Percentiles rank a stretch among this genome's conserved stretches.
These are phyloP conservation scores for Sedum album DNA, from an alignment of 164 flowering plant species.

Conservation along the genomic window DNA sequence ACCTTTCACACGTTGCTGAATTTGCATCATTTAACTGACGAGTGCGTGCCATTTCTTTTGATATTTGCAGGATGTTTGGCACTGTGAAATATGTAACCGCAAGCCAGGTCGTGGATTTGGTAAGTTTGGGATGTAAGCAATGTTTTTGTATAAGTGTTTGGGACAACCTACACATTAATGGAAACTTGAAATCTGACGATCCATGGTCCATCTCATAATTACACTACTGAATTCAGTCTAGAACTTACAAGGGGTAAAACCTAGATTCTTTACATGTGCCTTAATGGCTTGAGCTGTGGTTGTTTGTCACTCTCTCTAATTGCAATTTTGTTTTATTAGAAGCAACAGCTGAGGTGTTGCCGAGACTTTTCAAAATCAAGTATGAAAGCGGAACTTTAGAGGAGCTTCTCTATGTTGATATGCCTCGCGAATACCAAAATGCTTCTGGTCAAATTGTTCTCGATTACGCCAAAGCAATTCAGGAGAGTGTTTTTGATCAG, in stretches of 20 bases:
- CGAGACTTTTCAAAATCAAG: conserved; percentile 94
- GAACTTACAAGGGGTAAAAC: background rate
- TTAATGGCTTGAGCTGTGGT: background rate
- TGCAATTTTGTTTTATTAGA: conserved; percentile 53
- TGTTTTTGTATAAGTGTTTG: background rate
- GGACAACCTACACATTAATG: background rate
- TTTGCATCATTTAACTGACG: background rate
- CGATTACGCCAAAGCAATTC: conserved; percentile 98
- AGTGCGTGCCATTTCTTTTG: background rate
- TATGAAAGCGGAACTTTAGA: conserved; percentile 98
- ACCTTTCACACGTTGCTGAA: background rate
- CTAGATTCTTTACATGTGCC: background rate
- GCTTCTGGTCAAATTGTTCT: conserved; percentile 90
- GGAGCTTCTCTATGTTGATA: conserved; percentile 95
- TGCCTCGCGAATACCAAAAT: conserved; percentile 91
- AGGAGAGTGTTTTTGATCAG: conserved; percentile 98
- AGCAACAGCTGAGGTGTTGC: conserved; percentile 94
- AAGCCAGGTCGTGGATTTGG: conserved; percentile 99
- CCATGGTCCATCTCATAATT: background rate
- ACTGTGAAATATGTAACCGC: conserved; percentile 96
- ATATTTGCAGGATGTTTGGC: conserved; percentile 88
- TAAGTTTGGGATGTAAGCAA: conserved; percentile 25
- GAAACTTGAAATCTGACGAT: background rate
- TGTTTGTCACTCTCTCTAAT: background rate
- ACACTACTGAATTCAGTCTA: background rate